These are phyloP conservation scores for Neoboletus magnificus DNA, from an alignment of 768 basidiomycete genomes.

Conservation along the genomic window DNA sequence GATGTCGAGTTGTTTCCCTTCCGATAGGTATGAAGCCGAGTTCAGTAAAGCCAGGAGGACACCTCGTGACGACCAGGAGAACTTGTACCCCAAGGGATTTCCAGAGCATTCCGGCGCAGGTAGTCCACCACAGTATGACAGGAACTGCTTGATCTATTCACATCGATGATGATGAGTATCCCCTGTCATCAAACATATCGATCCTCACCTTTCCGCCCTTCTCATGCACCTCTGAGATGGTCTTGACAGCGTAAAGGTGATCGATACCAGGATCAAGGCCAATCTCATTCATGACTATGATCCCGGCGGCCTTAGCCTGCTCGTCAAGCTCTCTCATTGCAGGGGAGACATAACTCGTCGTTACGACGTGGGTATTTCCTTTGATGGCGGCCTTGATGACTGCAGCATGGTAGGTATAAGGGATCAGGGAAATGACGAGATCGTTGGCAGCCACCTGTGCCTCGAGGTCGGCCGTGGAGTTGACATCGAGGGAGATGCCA, in stretches of 20 bases:
- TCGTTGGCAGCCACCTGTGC: conserved; percentile 80
- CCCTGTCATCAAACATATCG: neutral
- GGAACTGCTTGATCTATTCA: conserved; percentile 78
- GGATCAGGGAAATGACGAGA: conserved; percentile 94
- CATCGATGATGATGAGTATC: neutral
- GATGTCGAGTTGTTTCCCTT: conserved; percentile 62
- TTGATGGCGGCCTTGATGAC: conserved; percentile 87
- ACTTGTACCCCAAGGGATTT: conserved; percentile 98
- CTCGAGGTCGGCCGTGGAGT: conserved; percentile 66
- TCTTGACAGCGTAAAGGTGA: conserved; percentile 92
- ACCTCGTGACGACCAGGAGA: conserved; percentile 97
- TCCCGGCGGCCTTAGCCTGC: conserved; percentile 80
- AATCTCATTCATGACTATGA: conserved; percentile 96
- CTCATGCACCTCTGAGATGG: conserved; percentile 88
- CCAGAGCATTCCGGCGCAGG: conserved; percentile 87
- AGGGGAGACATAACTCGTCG: conserved; percentile 92
- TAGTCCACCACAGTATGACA: conserved; percentile 94
- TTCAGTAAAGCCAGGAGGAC: conserved; percentile 94
- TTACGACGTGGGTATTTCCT: conserved; percentile 89
- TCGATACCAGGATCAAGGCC: conserved; percentile 96
- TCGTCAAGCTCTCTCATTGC: conserved; percentile 85
- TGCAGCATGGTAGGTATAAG: conserved; percentile 84
- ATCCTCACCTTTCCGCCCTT: conserved; percentile 83
- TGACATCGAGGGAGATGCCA: conserved; percentile 81
- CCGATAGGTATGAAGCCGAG: conserved; percentile 73